phyloP scores from a whole-genome alignment of 352 stramenopile genomes.

The Phytophthora macrochlamydospora region DNA sequence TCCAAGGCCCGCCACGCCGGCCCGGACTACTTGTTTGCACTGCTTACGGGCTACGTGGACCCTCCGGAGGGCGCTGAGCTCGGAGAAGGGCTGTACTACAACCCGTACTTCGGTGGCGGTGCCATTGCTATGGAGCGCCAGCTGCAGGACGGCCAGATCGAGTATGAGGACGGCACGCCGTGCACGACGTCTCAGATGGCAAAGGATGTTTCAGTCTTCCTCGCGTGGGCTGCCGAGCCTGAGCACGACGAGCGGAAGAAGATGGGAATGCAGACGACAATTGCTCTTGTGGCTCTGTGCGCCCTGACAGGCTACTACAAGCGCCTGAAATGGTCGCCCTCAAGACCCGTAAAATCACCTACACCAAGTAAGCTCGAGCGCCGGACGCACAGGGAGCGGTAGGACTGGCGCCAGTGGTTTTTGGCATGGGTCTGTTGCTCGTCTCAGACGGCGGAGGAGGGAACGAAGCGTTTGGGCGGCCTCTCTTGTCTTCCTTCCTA shows the following conservation, averaged over 20 bases:
- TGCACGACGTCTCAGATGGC: conserved; percentile 98
- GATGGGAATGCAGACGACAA: conserved; percentile 94
- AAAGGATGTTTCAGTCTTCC: conserved; percentile 97
- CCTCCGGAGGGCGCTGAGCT: conserved; percentile 91
- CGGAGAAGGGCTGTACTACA: conserved; percentile 95
- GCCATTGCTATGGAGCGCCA: conserved; percentile 99
- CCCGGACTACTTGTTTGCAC: conserved; percentile 97
- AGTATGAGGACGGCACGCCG: conserved; percentile 97
- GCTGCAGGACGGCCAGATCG: conserved; percentile 96
- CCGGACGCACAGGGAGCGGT: conserved; percentile 13
- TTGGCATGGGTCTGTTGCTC: conserved; percentile 18
- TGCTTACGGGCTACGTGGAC: conserved; percentile 98
- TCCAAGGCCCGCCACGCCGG: conserved; percentile 96
- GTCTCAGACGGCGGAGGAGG: conserved; percentile 11
- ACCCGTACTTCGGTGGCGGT: conserved; percentile 98
- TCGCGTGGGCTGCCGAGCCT: conserved; percentile 97
- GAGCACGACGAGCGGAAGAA: conserved; percentile 99
- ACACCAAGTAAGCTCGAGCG: conserved; percentile 90
- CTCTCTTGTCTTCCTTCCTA: conserved; percentile 14
- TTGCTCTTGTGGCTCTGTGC: conserved; percentile 91
- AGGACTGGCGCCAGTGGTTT: conserved; percentile 16
- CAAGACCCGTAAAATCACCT: conserved; percentile 99
- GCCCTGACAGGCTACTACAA: conserved; percentile 98
- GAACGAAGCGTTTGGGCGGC: conserved; percentile 14
- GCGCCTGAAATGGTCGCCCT: conserved; percentile 97